Percentiles rank a stretch among this genome's conserved stretches.
These are phyloP conservation scores for Trichoderma asperellum DNA, from an alignment of 2,329 filamentous ascomycete genomes.

Conservation along the genomic window DNA sequence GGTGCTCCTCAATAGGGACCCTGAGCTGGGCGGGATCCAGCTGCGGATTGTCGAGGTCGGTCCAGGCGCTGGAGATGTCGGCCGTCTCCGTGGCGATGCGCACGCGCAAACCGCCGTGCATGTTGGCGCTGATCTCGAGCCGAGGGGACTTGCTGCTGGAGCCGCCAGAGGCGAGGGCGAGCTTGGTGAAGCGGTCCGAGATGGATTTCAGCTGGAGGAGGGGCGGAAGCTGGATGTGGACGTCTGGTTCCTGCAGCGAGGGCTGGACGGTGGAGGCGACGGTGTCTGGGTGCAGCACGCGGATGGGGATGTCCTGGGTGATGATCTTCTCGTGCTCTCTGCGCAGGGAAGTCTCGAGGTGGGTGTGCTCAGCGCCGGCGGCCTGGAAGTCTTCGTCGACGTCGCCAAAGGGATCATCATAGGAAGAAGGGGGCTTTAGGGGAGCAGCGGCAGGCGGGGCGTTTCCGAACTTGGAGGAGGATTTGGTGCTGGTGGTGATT, in stretches of 20 bases:
- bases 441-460: constrained; percentile 35
- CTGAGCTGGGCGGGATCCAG: constrained; percentile 78
- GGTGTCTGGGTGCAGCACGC: constrained; percentile 78
- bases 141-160: constrained; percentile 60
- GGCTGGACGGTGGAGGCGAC: constrained; percentile 97
- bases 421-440: constrained; percentile 37
- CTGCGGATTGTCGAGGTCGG: constrained; percentile 81
- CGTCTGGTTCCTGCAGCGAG: constrained; percentile 85
- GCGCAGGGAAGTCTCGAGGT: constrained; percentile 60
- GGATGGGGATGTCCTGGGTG: constrained; percentile 94
- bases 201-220: constrained; percentile 89
- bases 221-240: constrained; percentile 88
- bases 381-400: constrained; percentile 50
- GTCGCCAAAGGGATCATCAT: constrained; percentile 47
- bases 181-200: constrained; percentile 91
- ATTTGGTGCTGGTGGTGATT: constrained; percentile 72
- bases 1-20: constrained; percentile 75
- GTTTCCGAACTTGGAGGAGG: constrained; percentile 43
- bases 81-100: constrained; percentile 82
- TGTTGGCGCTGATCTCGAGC: constrained; percentile 87
- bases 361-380: constrained; percentile 36
- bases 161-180: constrained; percentile 61
- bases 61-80: constrained; percentile 85
- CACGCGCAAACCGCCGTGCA: constrained; percentile 84
- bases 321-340: constrained; percentile 87